Conservation (phyloP, 176 grass and related monocot species). For the Juncus inflexus region DNA sequence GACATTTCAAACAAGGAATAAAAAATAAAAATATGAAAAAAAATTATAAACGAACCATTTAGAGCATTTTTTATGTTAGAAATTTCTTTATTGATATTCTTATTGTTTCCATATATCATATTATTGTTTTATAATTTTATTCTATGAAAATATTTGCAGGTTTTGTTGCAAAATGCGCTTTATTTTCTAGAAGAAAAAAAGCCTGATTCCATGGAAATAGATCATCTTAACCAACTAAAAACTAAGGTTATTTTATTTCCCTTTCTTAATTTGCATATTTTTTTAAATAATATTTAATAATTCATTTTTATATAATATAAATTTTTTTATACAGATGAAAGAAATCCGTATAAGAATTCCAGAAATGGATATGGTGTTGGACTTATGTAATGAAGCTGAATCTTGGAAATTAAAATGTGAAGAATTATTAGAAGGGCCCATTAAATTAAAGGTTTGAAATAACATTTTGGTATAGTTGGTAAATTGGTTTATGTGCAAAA, state of each 20-base stretch:
- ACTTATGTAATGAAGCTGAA: conserved; percentile 64
- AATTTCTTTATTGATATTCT: no score
- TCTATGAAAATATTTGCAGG: conserved; percentile 29
- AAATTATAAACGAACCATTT: no score
- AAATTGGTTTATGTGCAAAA: no score
- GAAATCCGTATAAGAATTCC: conserved; percentile 52
- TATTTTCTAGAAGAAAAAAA: conserved; percentile 49
- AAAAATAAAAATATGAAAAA: no score
- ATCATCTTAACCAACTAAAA: conserved; percentile 59
- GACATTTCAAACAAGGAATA: no score
- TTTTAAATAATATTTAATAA: neutral
- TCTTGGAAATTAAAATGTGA: conserved; percentile 68
- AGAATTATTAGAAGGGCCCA: conserved; percentile 43
- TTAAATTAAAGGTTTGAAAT: conserved; percentile 55
- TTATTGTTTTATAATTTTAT: neutral
- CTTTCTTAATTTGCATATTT: conserved; percentile 29
- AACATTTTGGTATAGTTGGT: no score
- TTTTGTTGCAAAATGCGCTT: conserved; percentile 54
- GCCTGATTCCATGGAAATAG: conserved; percentile 37
- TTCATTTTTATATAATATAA: neutral
- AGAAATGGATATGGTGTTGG: conserved; percentile 56
- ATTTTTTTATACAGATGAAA: conserved; percentile 43
- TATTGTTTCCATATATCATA: neutral
- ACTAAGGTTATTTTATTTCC: conserved; percentile 50
- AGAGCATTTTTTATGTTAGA: no score